A percentile compares a stretch with the other conserved stretches of the same genome.
phyloP scores from a whole-genome alignment of 768 basidiomycete genomes.

The Lenzites betulinus region DNA sequence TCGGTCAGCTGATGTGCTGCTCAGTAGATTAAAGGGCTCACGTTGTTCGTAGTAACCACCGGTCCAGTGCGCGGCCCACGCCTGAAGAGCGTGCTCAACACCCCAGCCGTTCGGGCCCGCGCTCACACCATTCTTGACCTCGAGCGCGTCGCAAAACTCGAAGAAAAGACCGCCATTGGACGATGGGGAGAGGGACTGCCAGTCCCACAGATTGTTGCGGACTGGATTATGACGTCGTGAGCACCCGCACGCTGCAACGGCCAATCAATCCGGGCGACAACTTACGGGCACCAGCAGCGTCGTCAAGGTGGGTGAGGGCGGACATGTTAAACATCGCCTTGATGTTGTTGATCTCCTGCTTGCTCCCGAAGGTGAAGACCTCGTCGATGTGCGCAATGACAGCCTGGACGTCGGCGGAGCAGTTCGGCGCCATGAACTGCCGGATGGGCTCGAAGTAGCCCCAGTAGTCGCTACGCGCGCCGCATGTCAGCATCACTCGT shows the following conservation, averaged over 20 bases:
- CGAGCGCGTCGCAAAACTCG: constrained; percentile 62
- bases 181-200: too few relatives aligned
- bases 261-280: too few relatives aligned
- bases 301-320: too few relatives aligned
- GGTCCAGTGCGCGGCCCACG: constrained; percentile 64
- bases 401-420: constrained; percentile 66
- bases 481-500: neutral
- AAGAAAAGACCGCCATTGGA: constrained; percentile 49
- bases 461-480: constrained; percentile 50
- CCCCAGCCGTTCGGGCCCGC: constrained; percentile 59
- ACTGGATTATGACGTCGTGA: too few relatives aligned
- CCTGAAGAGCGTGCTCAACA: constrained; percentile 52
- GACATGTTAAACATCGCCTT: constrained; percentile 63
- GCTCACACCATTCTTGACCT: constrained; percentile 52
- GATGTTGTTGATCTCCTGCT: constrained; percentile 44
- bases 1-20: neutral
- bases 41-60: constrained; percentile 44
- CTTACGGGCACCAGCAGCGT: constrained; percentile 56
- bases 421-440: constrained; percentile 64
- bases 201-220: too few relatives aligned
- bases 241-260: too few relatives aligned
- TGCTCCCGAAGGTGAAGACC: constrained; percentile 49
- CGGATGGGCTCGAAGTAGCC: constrained; percentile 69
- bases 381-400: constrained; percentile 60
- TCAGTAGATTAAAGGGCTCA: constrained; percentile 33